A percentile compares a stretch with the other conserved stretches of the same genome.
Evolutionary conservation across 768 basidiomycete genomes (phyloP).

Genomic region (Fistulinella prunicolor): DNA sequence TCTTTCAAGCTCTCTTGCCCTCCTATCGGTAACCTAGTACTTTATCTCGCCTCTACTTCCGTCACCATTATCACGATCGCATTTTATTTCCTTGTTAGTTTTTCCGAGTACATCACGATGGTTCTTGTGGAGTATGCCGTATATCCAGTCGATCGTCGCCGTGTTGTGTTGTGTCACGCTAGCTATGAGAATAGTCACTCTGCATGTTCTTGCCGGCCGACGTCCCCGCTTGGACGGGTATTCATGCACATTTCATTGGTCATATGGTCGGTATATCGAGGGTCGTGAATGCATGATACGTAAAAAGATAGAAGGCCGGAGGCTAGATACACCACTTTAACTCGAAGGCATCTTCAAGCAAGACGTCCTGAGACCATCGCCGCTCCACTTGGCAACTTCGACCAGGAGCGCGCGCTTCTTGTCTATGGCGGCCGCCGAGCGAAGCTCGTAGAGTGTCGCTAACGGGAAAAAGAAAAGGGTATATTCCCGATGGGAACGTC

Average conservation of each 20-base stretch:
- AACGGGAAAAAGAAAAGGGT: neutral
- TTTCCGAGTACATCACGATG: conserved; percentile 1
- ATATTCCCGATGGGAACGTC: no score
- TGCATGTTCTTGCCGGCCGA: conserved; percentile 11
- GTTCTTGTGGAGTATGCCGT: conserved; percentile 16
- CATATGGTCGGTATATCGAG: neutral
- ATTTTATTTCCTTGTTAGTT: neutral
- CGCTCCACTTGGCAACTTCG: conserved; percentile 83
- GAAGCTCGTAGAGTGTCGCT: conserved; percentile 81
- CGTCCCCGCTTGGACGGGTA: no score
- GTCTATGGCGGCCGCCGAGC: conserved; percentile 65
- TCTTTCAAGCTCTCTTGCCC: neutral
- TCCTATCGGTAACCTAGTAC: conserved; percentile 7
- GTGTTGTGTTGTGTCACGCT: conserved; percentile 26
- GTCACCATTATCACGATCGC: conserved; percentile 6
- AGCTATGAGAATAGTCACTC: conserved; percentile 21
- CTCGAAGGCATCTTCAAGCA: conserved; percentile 78
- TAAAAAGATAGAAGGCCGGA: neutral
- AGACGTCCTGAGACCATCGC: conserved; percentile 72
- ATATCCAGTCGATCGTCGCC: conserved; percentile 22
- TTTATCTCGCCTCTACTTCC: conserved; percentile 12
- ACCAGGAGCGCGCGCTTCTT: conserved; percentile 74
- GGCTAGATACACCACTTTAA: no score
- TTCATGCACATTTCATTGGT: neutral
- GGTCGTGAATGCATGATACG: no score